A percentile compares a stretch with the other conserved stretches of the same genome.
Evolutionary conservation across 371 early-diverging fungal genomes (phyloP).

Genomic region (Mortierella sp.): DNA sequence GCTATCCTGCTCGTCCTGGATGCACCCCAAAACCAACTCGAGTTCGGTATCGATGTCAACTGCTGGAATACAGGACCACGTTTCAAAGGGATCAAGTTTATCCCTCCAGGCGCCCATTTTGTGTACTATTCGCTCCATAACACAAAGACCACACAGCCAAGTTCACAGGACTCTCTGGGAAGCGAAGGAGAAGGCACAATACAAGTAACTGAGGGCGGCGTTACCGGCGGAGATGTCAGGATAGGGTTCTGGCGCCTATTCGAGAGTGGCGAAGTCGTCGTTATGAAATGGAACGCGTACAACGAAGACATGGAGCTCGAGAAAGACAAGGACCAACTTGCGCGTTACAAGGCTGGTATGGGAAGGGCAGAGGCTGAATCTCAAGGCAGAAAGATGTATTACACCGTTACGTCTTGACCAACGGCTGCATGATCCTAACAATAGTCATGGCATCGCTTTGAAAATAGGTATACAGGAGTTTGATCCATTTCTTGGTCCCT

Average conservation of each 20-base stretch:
- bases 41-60: constrained; percentile 93
- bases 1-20: constrained; percentile 84
- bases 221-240: constrained; percentile 42
- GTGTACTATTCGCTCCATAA: constrained; percentile 71
- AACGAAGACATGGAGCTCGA: constrained; percentile 53
- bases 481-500: constrained; percentile 87
- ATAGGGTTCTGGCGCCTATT: constrained; percentile 50
- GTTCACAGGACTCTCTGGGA: neutral
- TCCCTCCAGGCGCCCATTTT: constrained; percentile 96
- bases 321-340: constrained; percentile 56
- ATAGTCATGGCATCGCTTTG: neutral
- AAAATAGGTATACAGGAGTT: constrained; percentile 78
- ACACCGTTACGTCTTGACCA: no score
- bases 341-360: constrained; percentile 56
- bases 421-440: neutral
- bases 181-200: constrained; percentile 6
- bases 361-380: neutral
- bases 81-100: constrained; percentile 92
- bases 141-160: constrained; percentile 24
- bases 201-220: constrained; percentile 40
- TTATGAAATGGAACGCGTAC: constrained; percentile 55
- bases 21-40: constrained; percentile 75
- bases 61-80: constrained; percentile 92
- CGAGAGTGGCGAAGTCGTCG: constrained; percentile 50
- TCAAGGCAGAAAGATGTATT: neutral